These are phyloP conservation scores for Zoysia japonica DNA, from an alignment of 176 grass and related monocot genomes.

Conservation along the genomic window DNA sequence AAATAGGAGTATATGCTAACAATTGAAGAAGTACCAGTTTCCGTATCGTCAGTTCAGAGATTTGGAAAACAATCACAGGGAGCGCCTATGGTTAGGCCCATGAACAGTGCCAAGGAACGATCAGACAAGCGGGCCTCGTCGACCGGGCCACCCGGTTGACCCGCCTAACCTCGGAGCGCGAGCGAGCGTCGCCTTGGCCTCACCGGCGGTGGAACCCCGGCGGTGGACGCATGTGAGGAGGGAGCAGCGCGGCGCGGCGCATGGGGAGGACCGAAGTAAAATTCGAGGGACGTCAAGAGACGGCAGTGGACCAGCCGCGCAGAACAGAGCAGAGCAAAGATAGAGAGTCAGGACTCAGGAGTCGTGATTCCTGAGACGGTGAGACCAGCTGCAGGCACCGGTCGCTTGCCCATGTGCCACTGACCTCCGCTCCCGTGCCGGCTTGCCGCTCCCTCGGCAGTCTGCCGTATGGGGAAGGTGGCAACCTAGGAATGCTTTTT, in stretches of 20 bases:
- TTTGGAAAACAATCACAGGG: background rate
- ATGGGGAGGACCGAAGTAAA: conserved; percentile 32
- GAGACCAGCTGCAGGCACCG: background rate
- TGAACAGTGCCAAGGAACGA: conserved; percentile 26
- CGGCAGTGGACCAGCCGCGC: conserved; percentile 8
- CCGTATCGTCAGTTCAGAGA: background rate
- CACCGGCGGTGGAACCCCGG: conserved; percentile 27
- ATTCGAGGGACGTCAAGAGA: background rate
- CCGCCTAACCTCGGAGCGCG: background rate
- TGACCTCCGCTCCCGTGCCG: background rate
- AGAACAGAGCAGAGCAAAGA: background rate
- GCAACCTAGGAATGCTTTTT: background rate
- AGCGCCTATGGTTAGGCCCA: background rate
- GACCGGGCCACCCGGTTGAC: conserved; percentile 5
- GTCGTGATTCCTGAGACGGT: conserved; percentile 21
- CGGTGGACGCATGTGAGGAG: conserved; percentile 17
- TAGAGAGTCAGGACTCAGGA: background rate
- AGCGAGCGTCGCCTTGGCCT: background rate
- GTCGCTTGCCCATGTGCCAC: conserved; percentile 11
- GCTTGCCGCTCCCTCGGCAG: background rate
- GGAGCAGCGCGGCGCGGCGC: background rate
- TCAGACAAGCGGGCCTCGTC: conserved; percentile 1
- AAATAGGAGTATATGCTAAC: background rate
- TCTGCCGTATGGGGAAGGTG: background rate
- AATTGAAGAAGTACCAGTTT: background rate